Base-by-base conservation (phyloP, 2,329 filamentous ascomycete genomes). In the Westerdykella sp. region DNA sequence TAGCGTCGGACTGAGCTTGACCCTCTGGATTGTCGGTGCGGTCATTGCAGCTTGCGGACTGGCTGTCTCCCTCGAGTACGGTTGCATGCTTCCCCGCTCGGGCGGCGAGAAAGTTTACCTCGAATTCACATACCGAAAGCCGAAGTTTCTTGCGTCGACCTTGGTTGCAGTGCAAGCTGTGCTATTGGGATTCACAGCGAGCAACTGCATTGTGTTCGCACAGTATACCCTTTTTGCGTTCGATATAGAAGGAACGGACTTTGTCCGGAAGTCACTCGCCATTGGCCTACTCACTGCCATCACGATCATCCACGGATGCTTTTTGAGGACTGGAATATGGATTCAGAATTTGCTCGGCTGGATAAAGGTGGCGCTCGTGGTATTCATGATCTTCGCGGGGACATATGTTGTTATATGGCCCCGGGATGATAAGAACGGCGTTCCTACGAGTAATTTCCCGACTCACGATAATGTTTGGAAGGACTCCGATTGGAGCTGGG, bases 81-180 rank as follows among this genome's bases (percentile, higher is more conserved):
- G 83, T 0, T 82, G 76, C 54, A 85, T 85, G 81, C 67, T 87
- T 12, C 84, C 84, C 13, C 73, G 81, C 0, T 83, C 79, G 1
- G 83, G 83, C 6, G 83, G 82, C 18, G 65, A 67, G 21, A 87
- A 86, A 63, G 80, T 85, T 6, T 86, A 85, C 55, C 74, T 87
- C 36, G 83, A 87, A 60, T 83, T 81, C 59, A 80, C 80, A 0
- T 86, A 83, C 58, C 74, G 76, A 2, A 70, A 71, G 25, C 83
- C 83, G 1, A 73, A 75, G 5, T 81, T 84, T 47, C 70, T 87
- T 3, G 79, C 80, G 0, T 81, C 81, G 2, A 81, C 78, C 0
- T 58, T 86, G 13, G 70, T 85, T 11, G 80, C 81, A 0, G 73
- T 81, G 1, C 77, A 85, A 42, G 80, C 78, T 0, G 74, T 85